Conservation (phyloP, 2,329 filamentous ascomycete species). For the Colletotrichum liaoningense region DNA sequence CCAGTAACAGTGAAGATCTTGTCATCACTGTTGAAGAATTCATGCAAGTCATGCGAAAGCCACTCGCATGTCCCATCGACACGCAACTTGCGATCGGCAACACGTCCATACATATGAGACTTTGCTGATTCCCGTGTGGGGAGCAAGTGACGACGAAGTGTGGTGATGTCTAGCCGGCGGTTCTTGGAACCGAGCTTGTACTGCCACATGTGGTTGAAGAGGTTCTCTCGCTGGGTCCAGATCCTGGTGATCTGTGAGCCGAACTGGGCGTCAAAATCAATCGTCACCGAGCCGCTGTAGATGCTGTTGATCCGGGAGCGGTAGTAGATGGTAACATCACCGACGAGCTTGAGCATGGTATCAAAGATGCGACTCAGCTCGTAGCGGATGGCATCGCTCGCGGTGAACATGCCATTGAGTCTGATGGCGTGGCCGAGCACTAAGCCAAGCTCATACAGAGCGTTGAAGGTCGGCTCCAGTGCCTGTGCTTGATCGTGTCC, state of each 20-base stretch:
- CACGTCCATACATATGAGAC: conserved; percentile 48
- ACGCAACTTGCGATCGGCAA: conserved; percentile 49
- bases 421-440: conserved; percentile 50
- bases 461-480: conserved; percentile 51
- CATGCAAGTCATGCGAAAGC: conserved; percentile 47
- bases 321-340: conserved; percentile 49
- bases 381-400: conserved; percentile 45
- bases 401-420: conserved; percentile 49
- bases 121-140: conserved; percentile 38
- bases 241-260: conserved; percentile 47
- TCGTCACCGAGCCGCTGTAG: conserved; percentile 39
- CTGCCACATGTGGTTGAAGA: conserved; percentile 50
- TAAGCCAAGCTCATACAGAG: conserved; percentile 51
- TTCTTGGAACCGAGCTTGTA: conserved; percentile 44
- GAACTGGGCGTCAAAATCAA: conserved; percentile 52
- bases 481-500: conserved; percentile 51
- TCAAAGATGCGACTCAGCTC: conserved; percentile 48
- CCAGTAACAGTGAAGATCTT: conserved; percentile 50
- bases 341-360: conserved; percentile 48
- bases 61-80: conserved; percentile 54
- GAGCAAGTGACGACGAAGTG: conserved; percentile 47
- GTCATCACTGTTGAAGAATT: conserved; percentile 48
- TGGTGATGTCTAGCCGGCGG: conserved; percentile 41
- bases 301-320: conserved; percentile 47
- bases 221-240: conserved; percentile 46